A percentile compares a stretch with the other conserved stretches of the same genome.
Evolutionary conservation across 2,329 filamentous ascomycete genomes (phyloP).

Genomic region (Alternaria sp.): DNA sequence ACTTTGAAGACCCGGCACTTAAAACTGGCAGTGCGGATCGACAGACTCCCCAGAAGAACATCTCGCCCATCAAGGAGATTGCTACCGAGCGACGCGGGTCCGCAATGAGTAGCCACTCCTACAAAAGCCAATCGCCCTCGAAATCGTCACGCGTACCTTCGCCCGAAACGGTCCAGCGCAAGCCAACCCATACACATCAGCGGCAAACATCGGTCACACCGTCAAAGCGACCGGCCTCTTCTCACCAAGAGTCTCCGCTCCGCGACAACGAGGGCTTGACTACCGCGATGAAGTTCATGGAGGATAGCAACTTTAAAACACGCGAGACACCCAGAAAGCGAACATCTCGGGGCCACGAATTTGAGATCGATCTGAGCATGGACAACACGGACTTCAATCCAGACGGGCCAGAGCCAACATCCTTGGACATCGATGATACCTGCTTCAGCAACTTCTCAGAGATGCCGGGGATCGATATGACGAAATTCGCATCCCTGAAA

Average conservation of each 20-base stretch:
- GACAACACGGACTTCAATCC: conserved; percentile 43
- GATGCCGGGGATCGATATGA: conserved; percentile 77
- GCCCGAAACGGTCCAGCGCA: conserved; percentile 19
- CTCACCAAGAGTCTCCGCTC: conserved; percentile 31
- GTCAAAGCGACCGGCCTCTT: conserved; percentile 26
- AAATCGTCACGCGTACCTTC: conserved; percentile 35
- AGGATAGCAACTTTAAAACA: conserved; percentile 32
- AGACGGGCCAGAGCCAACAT: conserved; percentile 38
- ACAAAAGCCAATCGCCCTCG: conserved; percentile 36
- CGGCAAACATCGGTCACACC: conserved; percentile 23
- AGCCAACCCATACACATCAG: conserved; percentile 17
- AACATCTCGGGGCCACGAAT: conserved; percentile 26
- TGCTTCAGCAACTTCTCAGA: conserved; percentile 89
- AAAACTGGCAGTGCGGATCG: conserved; percentile 6
- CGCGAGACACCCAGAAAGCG: conserved; percentile 30
- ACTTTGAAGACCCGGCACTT: conserved; percentile 29
- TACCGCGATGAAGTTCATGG: conserved; percentile 44
- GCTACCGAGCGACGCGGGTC: conserved; percentile 32
- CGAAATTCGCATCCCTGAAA: conserved; percentile 76
- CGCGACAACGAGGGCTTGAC: conserved; percentile 50
- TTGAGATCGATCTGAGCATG: conserved; percentile 29
- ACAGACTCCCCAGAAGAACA: conserved; percentile 29
- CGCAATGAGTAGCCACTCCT: conserved; percentile 32
- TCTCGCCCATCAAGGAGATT: conserved; percentile 33
- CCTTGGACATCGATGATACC: conserved; percentile 66